Evolutionary conservation across 1,284 basidiomycete species (phyloP).

Genomic region (Ganoderma lucidum): DNA sequence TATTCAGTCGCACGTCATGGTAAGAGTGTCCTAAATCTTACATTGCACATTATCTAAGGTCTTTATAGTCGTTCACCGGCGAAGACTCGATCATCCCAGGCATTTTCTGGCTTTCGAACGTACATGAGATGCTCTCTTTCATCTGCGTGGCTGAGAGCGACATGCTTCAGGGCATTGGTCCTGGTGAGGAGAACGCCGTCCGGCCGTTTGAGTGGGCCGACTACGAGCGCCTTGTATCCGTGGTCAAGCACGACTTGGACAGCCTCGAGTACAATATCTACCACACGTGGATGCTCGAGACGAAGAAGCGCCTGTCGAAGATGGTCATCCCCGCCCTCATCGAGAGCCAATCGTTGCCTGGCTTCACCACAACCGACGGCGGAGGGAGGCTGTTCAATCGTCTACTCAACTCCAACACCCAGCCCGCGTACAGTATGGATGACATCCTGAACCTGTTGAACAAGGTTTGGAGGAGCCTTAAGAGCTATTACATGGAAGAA

Average conservation of each 20-base stretch:
- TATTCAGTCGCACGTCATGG: slow-evolving; percentile 98
- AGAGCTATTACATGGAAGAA: slow-evolving; percentile 99
- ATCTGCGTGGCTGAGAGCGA: slow-evolving; percentile 99
- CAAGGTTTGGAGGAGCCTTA: slow-evolving; percentile 98
- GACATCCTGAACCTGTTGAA: slow-evolving; percentile 97
- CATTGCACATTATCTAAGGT: slow-evolving; percentile 13
- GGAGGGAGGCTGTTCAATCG: slow-evolving; percentile 94
- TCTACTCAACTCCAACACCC: slow-evolving; percentile 83
- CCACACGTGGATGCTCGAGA: slow-evolving; percentile 99
- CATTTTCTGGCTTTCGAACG: slow-evolving; percentile 99
- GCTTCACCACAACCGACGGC: slow-evolving; percentile 96
- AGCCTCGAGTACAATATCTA: slow-evolving; percentile 99
- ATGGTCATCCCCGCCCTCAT: slow-evolving; percentile 99
- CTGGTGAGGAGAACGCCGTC: slow-evolving; percentile 91
- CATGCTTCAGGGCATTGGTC: slow-evolving; percentile 97
- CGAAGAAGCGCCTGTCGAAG: slow-evolving; percentile 95
- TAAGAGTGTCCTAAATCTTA: slow-evolving; percentile 49
- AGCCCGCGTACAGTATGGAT: slow-evolving; percentile 98
- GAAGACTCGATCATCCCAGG: slow-evolving; percentile 98
- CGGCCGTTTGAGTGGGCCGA: slow-evolving; percentile 97
- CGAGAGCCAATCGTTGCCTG: slow-evolving; percentile 97
- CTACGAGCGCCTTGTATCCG: slow-evolving; percentile 95
- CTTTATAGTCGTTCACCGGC: slow-evolving; percentile 80
- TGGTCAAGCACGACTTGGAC: slow-evolving; percentile 99
- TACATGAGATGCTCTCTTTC: slow-evolving; percentile 99